A percentile compares a stretch with the other conserved stretches of the same genome.
phyloP scores from a whole-genome alignment of 768 basidiomycete species.

The Scleroderma bovista region DNA sequence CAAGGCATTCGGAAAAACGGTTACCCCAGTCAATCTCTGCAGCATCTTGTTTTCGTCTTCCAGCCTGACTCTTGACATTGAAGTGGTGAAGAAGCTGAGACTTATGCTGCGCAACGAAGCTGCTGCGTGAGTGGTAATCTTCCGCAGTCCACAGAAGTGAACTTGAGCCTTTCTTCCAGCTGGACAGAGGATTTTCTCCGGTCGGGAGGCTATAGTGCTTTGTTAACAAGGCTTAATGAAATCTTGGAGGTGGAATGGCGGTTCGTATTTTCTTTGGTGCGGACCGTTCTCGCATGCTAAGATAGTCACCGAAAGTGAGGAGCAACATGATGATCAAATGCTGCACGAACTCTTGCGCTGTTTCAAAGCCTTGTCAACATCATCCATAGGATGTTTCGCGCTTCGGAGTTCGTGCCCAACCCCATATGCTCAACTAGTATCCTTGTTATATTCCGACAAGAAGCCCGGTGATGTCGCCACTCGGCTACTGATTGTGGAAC shows the following conservation, averaged over 20 bases:
- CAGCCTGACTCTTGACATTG: conserved; percentile 76
- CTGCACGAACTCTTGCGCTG: conserved; percentile 89
- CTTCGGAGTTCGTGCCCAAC: conserved; percentile 85
- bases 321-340: conserved; percentile 95
- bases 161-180: conserved; percentile 33
- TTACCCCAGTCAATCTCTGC: conserved; percentile 62
- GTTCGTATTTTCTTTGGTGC: conserved; percentile 38
- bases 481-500: conserved; percentile 85
- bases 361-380: conserved; percentile 90
- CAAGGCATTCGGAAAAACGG: conserved; percentile 46
- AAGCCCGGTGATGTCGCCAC: conserved; percentile 93
- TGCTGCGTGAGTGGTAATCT: conserved; percentile 52
- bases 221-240: conserved; percentile 83
- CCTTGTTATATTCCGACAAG: conserved; percentile 92
- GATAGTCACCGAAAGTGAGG: conserved; percentile 58
- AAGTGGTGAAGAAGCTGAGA: conserved; percentile 80
- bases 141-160: neutral
- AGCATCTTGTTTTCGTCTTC: conserved; percentile 62
- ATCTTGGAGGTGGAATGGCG: conserved; percentile 96
- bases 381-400: conserved; percentile 82
- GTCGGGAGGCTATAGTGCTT: conserved; percentile 77
- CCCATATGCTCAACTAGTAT: conserved; percentile 79
- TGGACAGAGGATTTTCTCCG: conserved; percentile 88
- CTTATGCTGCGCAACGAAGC: conserved; percentile 86
- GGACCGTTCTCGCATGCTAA: neutral